These are phyloP conservation scores for Microdochium trichocladiopsis DNA, from an alignment of 2,329 filamentous ascomycete genomes.

Conservation along the genomic window DNA sequence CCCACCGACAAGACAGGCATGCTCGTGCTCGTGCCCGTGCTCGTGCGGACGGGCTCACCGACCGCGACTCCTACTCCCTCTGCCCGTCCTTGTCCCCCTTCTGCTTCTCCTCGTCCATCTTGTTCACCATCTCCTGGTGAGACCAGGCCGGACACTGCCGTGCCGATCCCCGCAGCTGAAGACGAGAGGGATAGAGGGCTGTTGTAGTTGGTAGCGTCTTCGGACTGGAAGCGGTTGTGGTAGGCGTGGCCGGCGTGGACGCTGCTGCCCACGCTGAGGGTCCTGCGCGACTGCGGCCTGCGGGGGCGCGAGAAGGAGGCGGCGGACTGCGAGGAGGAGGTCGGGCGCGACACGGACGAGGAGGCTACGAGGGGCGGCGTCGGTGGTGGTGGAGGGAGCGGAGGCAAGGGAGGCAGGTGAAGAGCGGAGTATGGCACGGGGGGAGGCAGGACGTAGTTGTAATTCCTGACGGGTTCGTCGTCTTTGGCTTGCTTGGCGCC, in stretches of 20 bases:
- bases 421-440: neutral
- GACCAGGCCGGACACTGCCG: too few relatives aligned
- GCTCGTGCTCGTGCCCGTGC: too few relatives aligned
- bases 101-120: too few relatives aligned
- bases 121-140: too few relatives aligned
- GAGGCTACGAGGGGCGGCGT: neutral
- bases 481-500: neutral
- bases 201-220: neutral
- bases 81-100: too few relatives aligned
- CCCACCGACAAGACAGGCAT: too few relatives aligned
- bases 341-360: neutral
- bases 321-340: neutral
- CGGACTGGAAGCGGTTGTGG: neutral
- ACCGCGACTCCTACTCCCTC: too few relatives aligned
- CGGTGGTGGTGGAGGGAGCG: neutral
- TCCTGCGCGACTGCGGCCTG: neutral
- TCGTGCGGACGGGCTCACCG: too few relatives aligned
- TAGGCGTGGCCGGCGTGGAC: neutral
- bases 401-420: neutral
- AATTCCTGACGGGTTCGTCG: neutral
- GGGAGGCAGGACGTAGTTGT: neutral
- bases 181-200: neutral
- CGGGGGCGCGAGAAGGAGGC: neutral
- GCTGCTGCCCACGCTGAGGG: neutral
- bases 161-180: neutral